Base-by-base conservation (phyloP, 306 rosid genomes). In the Gleditsia sinensis region DNA sequence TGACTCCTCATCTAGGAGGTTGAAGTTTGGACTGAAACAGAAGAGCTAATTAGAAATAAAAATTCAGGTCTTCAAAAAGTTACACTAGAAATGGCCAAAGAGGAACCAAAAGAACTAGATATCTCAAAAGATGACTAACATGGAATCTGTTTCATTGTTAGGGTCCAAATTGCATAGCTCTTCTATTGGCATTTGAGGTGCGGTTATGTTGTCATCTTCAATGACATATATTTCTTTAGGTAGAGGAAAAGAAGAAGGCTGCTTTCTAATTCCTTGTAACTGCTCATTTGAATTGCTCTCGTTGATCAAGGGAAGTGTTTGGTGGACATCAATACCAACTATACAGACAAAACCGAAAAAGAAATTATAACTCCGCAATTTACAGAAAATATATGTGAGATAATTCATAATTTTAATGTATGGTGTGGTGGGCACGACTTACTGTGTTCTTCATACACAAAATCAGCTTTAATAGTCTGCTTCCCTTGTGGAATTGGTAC, bases 241-340 rank as follows among this genome's bases (percentile, higher is more conserved):
- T 54, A 79, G 75, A 84, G 82, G 81, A 71, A 68, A 82, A 69
- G 79, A 76, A 77, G 80, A 78, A 66, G 77, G 57, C 54, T 62
- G 86, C 78, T 69, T 84, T 28, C 69, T 78, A 64, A 77, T 87
- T 80, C 80, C 59, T 77, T 78, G 85, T 55, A 76, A 50, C 58
- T 68, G 79, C 70, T 59, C 40, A 68, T 73, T 84, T 58, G 81
- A 59, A 64, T 74, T 84, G 71, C 77, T 72, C 74, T 76, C 92
- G 77, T 79, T 84, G 73, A 59, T 76, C 75, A 91, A 66, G 61
- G 75, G 55, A 55, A 90, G 80, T 66, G 84, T 90, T 67, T 81
- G 93, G 85, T 70, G 88, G 72, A 88, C 74, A 86, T 94, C 98
- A 80, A 94, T 83, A 51, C 98, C 98, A 87, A 94, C 98, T 94